phyloP scores from a whole-genome alignment of 306 rosid genomes.

The Corylus americana region DNA sequence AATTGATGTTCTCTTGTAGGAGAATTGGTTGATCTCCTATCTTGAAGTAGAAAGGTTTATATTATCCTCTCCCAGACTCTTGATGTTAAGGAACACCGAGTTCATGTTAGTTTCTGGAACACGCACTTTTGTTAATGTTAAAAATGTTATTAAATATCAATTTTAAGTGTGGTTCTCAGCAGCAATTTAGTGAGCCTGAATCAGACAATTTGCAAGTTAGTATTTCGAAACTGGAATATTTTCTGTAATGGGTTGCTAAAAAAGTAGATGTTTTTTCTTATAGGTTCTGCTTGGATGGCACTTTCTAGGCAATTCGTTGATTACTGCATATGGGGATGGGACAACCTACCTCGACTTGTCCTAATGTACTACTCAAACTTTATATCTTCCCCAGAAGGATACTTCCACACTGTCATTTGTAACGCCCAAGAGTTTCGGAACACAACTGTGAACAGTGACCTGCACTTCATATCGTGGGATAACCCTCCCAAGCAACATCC shows the following conservation, averaged over 20 bases:
- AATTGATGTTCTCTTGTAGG: background rate
- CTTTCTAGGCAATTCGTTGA: slow-evolving; percentile 89
- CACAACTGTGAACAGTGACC: slow-evolving; percentile 92
- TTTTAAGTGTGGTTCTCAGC: background rate
- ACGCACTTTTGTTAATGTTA: background rate
- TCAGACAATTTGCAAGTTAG: background rate
- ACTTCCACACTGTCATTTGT: slow-evolving; percentile 94
- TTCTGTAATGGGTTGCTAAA: background rate
- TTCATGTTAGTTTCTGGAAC: background rate
- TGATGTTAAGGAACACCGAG: background rate
- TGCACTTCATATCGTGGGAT: slow-evolving; percentile 96
- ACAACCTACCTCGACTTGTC: slow-evolving; percentile 87
- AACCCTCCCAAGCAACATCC: slow-evolving; percentile 99
- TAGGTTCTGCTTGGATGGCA: slow-evolving; percentile 99
- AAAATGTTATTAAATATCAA: background rate
- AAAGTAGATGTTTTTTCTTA: slow-evolving; percentile 30
- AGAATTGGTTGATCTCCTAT: background rate
- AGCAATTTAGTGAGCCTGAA: background rate
- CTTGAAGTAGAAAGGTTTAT: background rate
- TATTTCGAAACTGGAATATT: background rate
- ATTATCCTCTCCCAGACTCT: background rate
- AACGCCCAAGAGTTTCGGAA: slow-evolving; percentile 90
- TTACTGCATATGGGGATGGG: slow-evolving; percentile 99
- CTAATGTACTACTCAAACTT: slow-evolving; percentile 96
- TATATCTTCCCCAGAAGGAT: slow-evolving; percentile 95